phyloP scores from a whole-genome alignment of 192 early-diverging fungal species.

The Irineochytrium annulatum region DNA sequence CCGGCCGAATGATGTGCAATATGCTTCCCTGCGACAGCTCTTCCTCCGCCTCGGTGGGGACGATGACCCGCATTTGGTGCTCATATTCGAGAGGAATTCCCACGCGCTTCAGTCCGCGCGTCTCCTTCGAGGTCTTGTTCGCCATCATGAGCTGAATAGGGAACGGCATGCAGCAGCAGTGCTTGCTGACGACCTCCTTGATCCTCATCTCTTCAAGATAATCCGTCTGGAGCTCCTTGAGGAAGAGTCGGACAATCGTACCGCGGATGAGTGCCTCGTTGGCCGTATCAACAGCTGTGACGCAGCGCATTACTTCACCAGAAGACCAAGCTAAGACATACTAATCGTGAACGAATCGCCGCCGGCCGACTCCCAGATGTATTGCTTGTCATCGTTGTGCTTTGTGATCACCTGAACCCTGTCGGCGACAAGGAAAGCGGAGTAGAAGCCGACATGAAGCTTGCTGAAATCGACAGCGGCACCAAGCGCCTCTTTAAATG shows the following conservation, averaged over 20 bases:
- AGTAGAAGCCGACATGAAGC: constrained; percentile 99
- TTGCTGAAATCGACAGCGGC: constrained; percentile 96
- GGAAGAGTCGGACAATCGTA: constrained; percentile 88
- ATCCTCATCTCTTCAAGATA: constrained; percentile 99
- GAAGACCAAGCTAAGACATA: not conserved
- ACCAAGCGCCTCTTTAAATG: constrained; percentile 97
- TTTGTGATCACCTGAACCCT: constrained; percentile 93
- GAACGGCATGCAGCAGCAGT: constrained; percentile 99
- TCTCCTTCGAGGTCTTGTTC: constrained; percentile 98
- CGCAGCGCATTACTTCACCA: not conserved
- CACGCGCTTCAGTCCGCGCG: too few species aligned
- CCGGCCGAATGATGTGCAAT: too few species aligned
- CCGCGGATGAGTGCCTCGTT: constrained; percentile 91
- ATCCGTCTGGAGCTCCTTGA: constrained; percentile 98
- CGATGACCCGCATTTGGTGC: too few species aligned
- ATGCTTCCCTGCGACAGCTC: too few species aligned
- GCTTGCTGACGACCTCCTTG: constrained; percentile 99
- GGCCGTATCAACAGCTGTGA: constrained; percentile 74
- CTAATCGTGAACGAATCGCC: constrained; percentile 86
- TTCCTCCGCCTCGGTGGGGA: too few species aligned
- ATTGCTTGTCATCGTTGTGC: constrained; percentile 95
- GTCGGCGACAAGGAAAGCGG: constrained; percentile 99
- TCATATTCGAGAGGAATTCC: too few species aligned
- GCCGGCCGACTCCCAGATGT: constrained; percentile 91
- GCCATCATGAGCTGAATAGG: constrained; percentile 93